These are phyloP conservation scores for Ganoderma lucidum DNA, from an alignment of 1,284 basidiomycete genomes.

Conservation along the genomic window DNA sequence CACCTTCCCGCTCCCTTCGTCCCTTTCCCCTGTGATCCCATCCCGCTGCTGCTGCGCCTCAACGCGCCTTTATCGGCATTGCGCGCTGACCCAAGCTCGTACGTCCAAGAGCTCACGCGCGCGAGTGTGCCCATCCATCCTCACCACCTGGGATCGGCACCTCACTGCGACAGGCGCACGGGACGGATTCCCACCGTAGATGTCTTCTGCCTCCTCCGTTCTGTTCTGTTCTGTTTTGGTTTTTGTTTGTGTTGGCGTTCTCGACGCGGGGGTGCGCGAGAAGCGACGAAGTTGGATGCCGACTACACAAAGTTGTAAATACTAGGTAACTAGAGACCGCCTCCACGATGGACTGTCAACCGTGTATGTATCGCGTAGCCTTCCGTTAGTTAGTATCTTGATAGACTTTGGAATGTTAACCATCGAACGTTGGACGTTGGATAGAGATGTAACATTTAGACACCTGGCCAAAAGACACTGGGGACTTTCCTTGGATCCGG, in stretches of 20 bases:
- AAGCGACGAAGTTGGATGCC: constrained; percentile 3
- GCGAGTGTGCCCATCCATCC: neutral
- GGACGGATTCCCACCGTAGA: neutral
- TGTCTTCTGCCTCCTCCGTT: neutral
- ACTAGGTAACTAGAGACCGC: constrained; percentile 3
- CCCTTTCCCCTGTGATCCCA: neutral
- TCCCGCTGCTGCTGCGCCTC: neutral
- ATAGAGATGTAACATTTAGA: too few relatives aligned
- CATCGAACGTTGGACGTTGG: too few relatives aligned
- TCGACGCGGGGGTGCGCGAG: neutral
- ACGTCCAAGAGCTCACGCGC: neutral
- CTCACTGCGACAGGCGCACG: neutral
- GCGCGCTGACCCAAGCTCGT: neutral
- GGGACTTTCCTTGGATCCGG: too few relatives aligned
- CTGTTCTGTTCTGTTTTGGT: neutral
- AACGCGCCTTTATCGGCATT: neutral
- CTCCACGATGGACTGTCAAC: neutral
- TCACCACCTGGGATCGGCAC: neutral
- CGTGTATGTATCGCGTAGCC: constrained; percentile 10
- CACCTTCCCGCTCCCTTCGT: neutral
- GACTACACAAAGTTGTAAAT: constrained; percentile 6
- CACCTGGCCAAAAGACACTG: too few relatives aligned
- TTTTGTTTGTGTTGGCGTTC: neutral
- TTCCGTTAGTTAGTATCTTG: neutral
- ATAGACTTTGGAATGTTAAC: neutral